Conservation (phyloP, 192 early-diverging fungal genomes). For the Kickxella alabastrina region DNA sequence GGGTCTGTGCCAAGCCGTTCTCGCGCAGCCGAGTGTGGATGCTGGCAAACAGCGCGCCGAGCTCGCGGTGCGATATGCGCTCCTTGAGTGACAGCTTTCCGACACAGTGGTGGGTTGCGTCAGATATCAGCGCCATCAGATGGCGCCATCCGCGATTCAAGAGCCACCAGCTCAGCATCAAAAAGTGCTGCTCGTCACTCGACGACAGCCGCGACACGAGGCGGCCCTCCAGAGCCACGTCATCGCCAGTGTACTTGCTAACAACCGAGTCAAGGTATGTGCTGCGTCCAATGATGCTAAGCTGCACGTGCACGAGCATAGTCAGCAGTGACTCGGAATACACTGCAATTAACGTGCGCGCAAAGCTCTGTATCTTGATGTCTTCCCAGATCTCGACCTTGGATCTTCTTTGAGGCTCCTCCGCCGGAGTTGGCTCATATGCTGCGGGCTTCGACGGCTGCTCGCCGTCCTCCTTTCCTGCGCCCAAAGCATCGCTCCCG, state of each 20-base stretch:
- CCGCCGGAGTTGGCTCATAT: neutral
- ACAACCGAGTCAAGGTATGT: slow-evolving; percentile 78
- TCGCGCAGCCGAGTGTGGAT: slow-evolving; percentile 57
- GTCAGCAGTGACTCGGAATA: slow-evolving; percentile 87
- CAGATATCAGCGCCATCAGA: slow-evolving; percentile 61
- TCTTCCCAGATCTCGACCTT: slow-evolving; percentile 84
- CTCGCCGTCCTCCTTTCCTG: neutral
- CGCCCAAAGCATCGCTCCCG: neutral
- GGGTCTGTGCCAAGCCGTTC: slow-evolving; percentile 22
- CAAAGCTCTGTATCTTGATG: slow-evolving; percentile 86
- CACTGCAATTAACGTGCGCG: slow-evolving; percentile 76
- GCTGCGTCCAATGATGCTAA: slow-evolving; percentile 87
- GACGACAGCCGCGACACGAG: slow-evolving; percentile 21
- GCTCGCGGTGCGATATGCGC: slow-evolving; percentile 59
- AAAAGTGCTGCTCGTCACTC: slow-evolving; percentile 71
- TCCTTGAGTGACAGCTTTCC: slow-evolving; percentile 59
- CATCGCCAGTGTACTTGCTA: slow-evolving; percentile 21
- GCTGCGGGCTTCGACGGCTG: neutral
- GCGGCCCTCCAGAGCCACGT: slow-evolving; percentile 22
- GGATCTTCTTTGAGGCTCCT: slow-evolving; percentile 33
- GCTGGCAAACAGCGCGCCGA: slow-evolving; percentile 52
- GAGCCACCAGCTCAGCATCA: slow-evolving; percentile 90
- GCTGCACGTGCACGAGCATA: slow-evolving; percentile 78
- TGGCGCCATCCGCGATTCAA: slow-evolving; percentile 82
- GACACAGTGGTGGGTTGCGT: slow-evolving; percentile 44